Base-by-base conservation (phyloP, 306 rosid species). In the Dalbergia oliveri region DNA sequence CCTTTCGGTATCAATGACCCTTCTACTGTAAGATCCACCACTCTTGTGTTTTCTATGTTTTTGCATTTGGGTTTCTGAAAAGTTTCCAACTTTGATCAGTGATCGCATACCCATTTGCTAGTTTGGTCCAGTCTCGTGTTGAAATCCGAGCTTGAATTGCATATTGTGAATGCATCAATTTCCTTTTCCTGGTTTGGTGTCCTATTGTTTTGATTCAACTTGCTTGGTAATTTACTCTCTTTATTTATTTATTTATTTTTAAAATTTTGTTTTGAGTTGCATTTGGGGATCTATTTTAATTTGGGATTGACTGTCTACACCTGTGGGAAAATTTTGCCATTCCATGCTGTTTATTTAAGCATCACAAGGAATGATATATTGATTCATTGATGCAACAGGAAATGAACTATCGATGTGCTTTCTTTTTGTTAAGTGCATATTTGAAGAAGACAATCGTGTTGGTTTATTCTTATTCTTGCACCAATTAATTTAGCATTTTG, bases 1-100 rank as follows among this genome's bases (percentile, higher is more conserved):
- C 86, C 96, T 12, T 94, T 94, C 87, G 76, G 61, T 75, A 8
- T 89, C 35, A 64, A 88, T 5, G 97, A 94, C 73, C 98, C 97
- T 11, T 79, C 92, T n/a, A 87, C 92, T 65, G 98, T 94, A 92
- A 72, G 88, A 69, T 66, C 64, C 58, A 61, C 18, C 58, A 4
- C 41, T 19, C 0, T 53, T 11, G 12, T 59, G 4, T 57, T 31
- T 10, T 51, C 2, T 11, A 21, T 49, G 0, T 37, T 47, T 78
- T 34, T 77, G 72, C 72, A 78, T 69, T 69, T 54, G 34, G 77
- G 79, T 56, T 86, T 69, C 47, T 70, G 34, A 69, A 7, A 76
- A 66, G 74, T 51, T 79, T 10, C 19, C 9, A 13, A 11, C 80
- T 83, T 80, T 6, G 26, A 34, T 10, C 4, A 59, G 34, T 59